Percentiles rank a stretch among this genome's conserved stretches.
Evolutionary conservation across 2,329 filamentous ascomycete species (phyloP).

Genomic region (Ascosphaera aggregata): DNA sequence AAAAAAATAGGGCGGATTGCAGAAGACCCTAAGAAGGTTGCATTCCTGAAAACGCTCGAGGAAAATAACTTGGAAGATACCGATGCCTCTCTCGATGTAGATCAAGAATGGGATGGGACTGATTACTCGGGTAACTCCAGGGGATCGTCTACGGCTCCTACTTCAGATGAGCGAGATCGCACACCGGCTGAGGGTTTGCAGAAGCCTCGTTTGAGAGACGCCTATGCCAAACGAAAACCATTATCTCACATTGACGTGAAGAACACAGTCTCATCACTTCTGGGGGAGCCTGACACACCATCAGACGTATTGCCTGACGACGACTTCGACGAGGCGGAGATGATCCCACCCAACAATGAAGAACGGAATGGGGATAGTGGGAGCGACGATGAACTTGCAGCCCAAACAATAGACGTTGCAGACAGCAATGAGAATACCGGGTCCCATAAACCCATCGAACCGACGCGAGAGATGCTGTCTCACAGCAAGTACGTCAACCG

Average conservation of each 20-base stretch:
- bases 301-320: too few relatives aligned
- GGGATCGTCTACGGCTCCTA: constrained; percentile 16
- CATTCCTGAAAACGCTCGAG: constrained; percentile 77
- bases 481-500: too few relatives aligned
- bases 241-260: neutral
- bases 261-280: too few relatives aligned
- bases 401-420: too few relatives aligned
- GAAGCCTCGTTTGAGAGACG: constrained; percentile 32
- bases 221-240: constrained; percentile 27
- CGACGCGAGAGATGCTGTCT: too few relatives aligned
- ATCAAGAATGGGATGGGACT: constrained; percentile 6
- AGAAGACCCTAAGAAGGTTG: constrained; percentile 66
- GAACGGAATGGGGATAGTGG: too few relatives aligned
- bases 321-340: too few relatives aligned
- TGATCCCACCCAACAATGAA: too few relatives aligned
- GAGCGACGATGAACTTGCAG: too few relatives aligned
- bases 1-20: constrained; percentile 81
- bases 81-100: constrained; percentile 3
- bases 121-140: constrained; percentile 12
- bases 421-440: too few relatives aligned
- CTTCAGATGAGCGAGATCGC: constrained; percentile 24
- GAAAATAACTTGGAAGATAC: constrained; percentile 27
- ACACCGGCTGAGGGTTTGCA: constrained; percentile 34
- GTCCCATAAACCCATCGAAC: too few relatives aligned
- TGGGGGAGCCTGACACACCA: too few relatives aligned